These are phyloP conservation scores for Daedaleopsis sinensis DNA, from an alignment of 768 basidiomycete genomes.

Conservation along the genomic window DNA sequence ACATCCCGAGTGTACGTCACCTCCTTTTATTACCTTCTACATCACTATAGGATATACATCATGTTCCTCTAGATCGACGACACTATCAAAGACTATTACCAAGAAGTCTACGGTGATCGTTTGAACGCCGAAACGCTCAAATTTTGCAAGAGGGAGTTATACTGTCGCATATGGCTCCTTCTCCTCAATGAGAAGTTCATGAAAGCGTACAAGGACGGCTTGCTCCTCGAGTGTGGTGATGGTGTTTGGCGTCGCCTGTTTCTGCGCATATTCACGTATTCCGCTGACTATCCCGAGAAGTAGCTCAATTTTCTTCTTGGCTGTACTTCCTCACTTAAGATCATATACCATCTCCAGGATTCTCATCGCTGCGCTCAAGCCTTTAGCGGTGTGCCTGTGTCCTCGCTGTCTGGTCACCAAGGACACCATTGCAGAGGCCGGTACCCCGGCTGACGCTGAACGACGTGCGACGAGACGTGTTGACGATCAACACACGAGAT, in stretches of 20 bases:
- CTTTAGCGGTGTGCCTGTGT: slow-evolving; percentile 35
- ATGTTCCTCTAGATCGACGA: background rate
- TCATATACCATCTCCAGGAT: too few species aligned
- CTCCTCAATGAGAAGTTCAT: slow-evolving; percentile 29
- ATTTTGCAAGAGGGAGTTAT: slow-evolving; percentile 35
- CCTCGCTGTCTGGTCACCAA: slow-evolving; percentile 39
- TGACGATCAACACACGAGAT: background rate
- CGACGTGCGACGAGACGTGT: slow-evolving; percentile 2
- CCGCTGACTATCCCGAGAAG: slow-evolving; percentile 42
- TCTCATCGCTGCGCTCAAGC: background rate
- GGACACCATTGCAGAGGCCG: slow-evolving; percentile 31
- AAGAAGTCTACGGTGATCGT: background rate
- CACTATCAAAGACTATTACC: background rate
- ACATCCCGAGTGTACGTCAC: slow-evolving; percentile 7
- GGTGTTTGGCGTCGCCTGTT: slow-evolving; percentile 28
- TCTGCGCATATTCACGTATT: slow-evolving; percentile 33
- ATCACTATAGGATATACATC: too few species aligned
- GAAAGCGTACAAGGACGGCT: slow-evolving; percentile 29
- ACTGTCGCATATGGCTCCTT: slow-evolving; percentile 31
- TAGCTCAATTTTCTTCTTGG: slow-evolving; percentile 15
- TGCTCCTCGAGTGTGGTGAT: slow-evolving; percentile 31
- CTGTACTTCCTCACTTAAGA: background rate
- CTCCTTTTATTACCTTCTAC: background rate
- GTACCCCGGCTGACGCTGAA: slow-evolving; percentile 11
- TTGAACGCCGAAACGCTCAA: too few species aligned